A percentile compares a stretch with the other conserved stretches of the same genome.
Evolutionary conservation across 805 yeast genomes (phyloP).

Genomic region (Saccharomycopsis sp.): DNA sequence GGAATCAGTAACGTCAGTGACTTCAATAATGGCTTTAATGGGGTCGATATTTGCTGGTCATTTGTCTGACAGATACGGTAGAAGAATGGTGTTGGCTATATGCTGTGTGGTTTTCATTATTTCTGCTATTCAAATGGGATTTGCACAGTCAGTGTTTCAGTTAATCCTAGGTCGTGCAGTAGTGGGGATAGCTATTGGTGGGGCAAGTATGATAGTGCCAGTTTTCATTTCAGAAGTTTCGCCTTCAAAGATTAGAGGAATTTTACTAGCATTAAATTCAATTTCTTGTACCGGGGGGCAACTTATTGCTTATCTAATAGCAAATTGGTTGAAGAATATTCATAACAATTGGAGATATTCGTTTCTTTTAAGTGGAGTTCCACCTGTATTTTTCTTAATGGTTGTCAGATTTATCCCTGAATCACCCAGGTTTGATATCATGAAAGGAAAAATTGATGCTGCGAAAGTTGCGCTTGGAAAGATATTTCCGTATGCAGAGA

Average conservation of each 20-base stretch:
- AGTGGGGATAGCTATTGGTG: slow-evolving; percentile 70
- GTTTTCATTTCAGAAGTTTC: slow-evolving; percentile 48
- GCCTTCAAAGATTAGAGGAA: slow-evolving; percentile 35
- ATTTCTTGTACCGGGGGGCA: slow-evolving; percentile 45
- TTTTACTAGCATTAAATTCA: slow-evolving; percentile 33
- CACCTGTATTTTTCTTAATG: slow-evolving; percentile 34
- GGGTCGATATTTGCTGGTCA: slow-evolving; percentile 47
- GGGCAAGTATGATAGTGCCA: slow-evolving; percentile 62
- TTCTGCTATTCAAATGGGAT: slow-evolving; percentile 44
- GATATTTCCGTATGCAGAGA: slow-evolving; percentile 37
- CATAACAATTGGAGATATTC: slow-evolving; percentile 34
- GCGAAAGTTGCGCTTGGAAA: slow-evolving; percentile 40
- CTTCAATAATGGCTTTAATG: slow-evolving; percentile 47
- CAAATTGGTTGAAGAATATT: slow-evolving; percentile 28
- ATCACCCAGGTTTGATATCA: slow-evolving; percentile 40
- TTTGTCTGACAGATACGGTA: slow-evolving; percentile 44
- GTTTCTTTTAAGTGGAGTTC: slow-evolving; percentile 34
- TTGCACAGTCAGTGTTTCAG: slow-evolving; percentile 33
- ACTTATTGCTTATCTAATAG: slow-evolving; percentile 37
- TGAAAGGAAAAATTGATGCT: slow-evolving; percentile 27
- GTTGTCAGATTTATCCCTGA: slow-evolving; percentile 42
- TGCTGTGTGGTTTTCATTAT: slow-evolving; percentile 41
- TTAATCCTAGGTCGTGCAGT: slow-evolving; percentile 50
- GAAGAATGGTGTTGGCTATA: slow-evolving; percentile 32
- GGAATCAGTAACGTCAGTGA: slow-evolving; percentile 39